Conservation (phyloP, 495 filamentous ascomycete species). For the Neurospora sp. region DNA sequence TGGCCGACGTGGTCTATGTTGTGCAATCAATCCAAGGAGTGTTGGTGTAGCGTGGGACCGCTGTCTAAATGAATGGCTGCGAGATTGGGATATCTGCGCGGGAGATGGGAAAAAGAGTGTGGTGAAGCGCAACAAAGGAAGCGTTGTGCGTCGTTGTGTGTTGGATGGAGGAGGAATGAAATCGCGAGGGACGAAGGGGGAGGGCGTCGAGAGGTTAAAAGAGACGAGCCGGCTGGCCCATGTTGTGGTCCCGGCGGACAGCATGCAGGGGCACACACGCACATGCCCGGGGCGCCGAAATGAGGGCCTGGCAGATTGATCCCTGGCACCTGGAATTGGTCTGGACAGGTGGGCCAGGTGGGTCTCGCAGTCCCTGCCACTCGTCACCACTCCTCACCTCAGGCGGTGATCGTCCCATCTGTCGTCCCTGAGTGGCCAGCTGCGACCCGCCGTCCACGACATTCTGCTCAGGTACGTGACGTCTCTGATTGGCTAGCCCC, state of each 20-base stretch:
- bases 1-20: conserved; percentile 9
- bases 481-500: conserved; percentile 12
- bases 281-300: conserved; percentile 8
- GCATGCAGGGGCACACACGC: neutral
- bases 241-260: neutral
- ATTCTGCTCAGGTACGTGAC: conserved; percentile 16
- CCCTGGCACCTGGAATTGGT: neutral
- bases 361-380: conserved; percentile 2
- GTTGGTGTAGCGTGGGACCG: conserved; percentile 9
- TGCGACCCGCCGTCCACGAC: conserved; percentile 8
- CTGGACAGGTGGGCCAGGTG: neutral
- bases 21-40: conserved; percentile 7
- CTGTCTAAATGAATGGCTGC: conserved; percentile 18
- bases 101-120: conserved; percentile 14
- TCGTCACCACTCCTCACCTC: neutral
- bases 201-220: conserved; percentile 6
- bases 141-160: conserved; percentile 10
- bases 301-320: conserved; percentile 8
- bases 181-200: conserved; percentile 4
- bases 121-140: conserved; percentile 15
- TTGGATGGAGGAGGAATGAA: conserved; percentile 2
- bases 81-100: conserved; percentile 24
- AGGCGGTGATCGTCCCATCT: conserved; percentile 7
- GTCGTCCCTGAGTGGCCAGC: conserved; percentile 8
- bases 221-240: neutral